phyloP scores from a whole-genome alignment of 148 eudicot genomes.

The Talinum fruticosum region DNA sequence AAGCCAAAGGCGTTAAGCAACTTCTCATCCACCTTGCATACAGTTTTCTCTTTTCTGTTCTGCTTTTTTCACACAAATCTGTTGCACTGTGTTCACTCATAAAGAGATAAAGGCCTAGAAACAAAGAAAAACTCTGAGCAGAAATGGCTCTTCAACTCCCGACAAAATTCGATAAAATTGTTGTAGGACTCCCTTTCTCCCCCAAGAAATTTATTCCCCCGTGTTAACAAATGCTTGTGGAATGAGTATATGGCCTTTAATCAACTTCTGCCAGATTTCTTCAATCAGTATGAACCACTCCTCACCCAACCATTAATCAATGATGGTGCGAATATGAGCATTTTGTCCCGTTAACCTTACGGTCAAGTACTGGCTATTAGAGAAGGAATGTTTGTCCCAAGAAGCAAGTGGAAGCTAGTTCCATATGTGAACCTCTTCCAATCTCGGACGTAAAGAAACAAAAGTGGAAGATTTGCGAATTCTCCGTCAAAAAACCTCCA shows the following conservation, averaged over 20 bases:
- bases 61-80: neutral
- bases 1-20: neutral
- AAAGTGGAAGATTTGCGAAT: too few relatives aligned
- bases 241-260: too few relatives aligned
- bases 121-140: neutral
- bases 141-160: neutral
- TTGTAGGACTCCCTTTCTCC: neutral
- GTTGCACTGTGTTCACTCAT: neutral
- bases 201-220: neutral
- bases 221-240: too few relatives aligned
- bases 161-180: too few relatives aligned
- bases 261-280: too few relatives aligned
- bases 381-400: neutral
- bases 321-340: neutral
- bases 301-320: neutral
- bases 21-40: neutral
- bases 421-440: too few relatives aligned
- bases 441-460: too few relatives aligned
- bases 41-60: neutral
- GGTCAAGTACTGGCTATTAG: too few relatives aligned
- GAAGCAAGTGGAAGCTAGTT: neutral
- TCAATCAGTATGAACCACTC: neutral
- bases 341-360: too few relatives aligned
- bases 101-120: neutral
- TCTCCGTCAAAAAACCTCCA: too few relatives aligned